phyloP scores from a whole-genome alignment of 768 basidiomycete genomes.

The Auricularia cornea region DNA sequence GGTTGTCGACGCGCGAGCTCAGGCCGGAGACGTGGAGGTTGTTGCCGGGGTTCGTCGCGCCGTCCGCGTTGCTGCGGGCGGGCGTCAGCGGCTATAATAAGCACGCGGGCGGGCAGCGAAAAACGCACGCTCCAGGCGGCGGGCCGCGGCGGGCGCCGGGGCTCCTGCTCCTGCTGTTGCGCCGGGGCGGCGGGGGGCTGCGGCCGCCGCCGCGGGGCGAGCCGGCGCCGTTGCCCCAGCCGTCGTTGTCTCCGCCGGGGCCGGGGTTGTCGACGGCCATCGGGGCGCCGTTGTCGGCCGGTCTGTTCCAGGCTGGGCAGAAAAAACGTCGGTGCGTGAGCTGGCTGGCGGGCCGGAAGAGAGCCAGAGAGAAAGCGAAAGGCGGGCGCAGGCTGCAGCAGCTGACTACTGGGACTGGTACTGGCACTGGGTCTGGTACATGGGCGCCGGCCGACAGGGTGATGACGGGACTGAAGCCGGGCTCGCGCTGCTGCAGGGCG shows the following conservation, averaged over 20 bases:
- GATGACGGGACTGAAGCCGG: constrained; percentile 1
- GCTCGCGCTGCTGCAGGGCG: no score
- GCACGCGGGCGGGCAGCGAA: constrained; percentile 11
- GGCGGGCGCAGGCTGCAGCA: constrained; percentile 4
- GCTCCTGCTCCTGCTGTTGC: constrained; percentile 74
- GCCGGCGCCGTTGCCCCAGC: constrained; percentile 24
- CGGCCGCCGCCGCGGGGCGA: constrained; percentile 37
- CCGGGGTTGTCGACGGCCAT: constrained; percentile 50
- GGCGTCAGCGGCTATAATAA: neutral
- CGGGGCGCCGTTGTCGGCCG: constrained; percentile 45
- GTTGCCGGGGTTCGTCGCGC: constrained; percentile 49
- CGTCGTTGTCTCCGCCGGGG: constrained; percentile 26
- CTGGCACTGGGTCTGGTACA: constrained; percentile 3
- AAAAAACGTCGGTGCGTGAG: constrained; percentile 4
- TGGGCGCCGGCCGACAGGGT: neutral
- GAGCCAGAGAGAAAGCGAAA: constrained; percentile 3
- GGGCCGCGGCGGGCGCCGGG: constrained; percentile 40
- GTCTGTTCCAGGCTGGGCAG: constrained; percentile 35
- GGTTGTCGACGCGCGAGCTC: constrained; percentile 60
- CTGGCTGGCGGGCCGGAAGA: constrained; percentile 5
- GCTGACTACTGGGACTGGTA: constrained; percentile 1
- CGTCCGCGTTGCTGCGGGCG: constrained; percentile 21
- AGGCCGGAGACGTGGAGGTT: constrained; percentile 58
- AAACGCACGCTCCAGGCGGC: neutral
- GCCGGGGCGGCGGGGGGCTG: constrained; percentile 42